These are phyloP conservation scores for Picea mariana DNA, from an alignment of 83 land plant species.

Conservation along the genomic window DNA sequence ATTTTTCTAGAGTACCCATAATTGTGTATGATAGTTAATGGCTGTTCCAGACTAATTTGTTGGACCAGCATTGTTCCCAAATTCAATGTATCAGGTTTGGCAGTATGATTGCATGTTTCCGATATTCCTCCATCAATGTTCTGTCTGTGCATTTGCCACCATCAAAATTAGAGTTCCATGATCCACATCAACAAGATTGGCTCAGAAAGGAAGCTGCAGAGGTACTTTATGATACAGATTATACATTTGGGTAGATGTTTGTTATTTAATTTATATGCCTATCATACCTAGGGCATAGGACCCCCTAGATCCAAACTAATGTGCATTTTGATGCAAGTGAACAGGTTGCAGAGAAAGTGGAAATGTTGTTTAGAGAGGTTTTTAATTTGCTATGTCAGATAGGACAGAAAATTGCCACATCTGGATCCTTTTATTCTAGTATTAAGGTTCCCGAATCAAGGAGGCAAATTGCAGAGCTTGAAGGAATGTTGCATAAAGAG, in stretches of 20 bases:
- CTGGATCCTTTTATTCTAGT: slow-evolving; percentile 22
- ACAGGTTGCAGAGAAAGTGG: slow-evolving; percentile 65
- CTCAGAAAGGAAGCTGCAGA: slow-evolving; percentile 62
- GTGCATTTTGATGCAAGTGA: background rate
- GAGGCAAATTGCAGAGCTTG: slow-evolving; percentile 44
- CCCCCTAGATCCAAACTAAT: slow-evolving; percentile 17
- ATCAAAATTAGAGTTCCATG: slow-evolving; percentile 68
- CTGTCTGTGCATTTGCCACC: slow-evolving; percentile 86
- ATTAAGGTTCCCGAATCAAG: slow-evolving; percentile 41
- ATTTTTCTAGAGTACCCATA: too few relatives aligned
- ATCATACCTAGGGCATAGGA: background rate
- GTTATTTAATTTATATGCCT: too few relatives aligned
- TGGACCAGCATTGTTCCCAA: background rate
- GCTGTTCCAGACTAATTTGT: too few relatives aligned
- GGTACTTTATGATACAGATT: slow-evolving; percentile 37
- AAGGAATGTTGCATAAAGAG: slow-evolving; percentile 63
- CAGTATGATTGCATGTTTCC: slow-evolving; percentile 82
- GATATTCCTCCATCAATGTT: slow-evolving; percentile 81
- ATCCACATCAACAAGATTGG: slow-evolving; percentile 63
- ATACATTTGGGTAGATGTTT: too few relatives aligned
- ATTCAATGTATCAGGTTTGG: slow-evolving; percentile 62
- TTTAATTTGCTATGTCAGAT: slow-evolving; percentile 48
- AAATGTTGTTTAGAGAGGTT: slow-evolving; percentile 68
- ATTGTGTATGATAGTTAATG: too few relatives aligned
- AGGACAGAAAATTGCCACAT: slow-evolving; percentile 31